phyloP scores from a whole-genome alignment of 129 eudicot genomes.

The Centaurea solstitialis region DNA sequence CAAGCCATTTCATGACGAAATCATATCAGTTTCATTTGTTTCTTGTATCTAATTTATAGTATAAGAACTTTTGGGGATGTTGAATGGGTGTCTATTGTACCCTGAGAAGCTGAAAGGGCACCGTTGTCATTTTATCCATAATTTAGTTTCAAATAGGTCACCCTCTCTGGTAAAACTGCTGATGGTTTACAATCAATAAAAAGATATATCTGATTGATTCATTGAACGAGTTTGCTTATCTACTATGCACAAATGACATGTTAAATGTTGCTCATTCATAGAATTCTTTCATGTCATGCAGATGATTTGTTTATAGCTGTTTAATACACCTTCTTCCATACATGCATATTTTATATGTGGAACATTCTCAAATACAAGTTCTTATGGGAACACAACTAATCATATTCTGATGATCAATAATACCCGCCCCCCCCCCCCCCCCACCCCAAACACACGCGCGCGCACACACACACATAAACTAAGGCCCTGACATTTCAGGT shows the following conservation, averaged over 20 bases:
- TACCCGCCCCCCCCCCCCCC: too few species aligned
- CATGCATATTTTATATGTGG: background rate
- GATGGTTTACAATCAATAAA: background rate
- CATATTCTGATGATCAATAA: too few species aligned
- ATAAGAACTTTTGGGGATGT: constrained; percentile 19
- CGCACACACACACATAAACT: too few species aligned
- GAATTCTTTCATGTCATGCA: background rate
- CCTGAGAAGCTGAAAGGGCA: constrained; percentile 16
- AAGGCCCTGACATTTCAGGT: too few species aligned
- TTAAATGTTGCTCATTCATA: background rate
- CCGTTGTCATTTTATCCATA: background rate
- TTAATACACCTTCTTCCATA: background rate
- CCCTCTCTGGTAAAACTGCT: background rate
- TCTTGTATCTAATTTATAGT: background rate
- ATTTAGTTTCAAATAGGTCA: background rate
- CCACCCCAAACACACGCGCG: background rate
- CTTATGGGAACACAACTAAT: background rate
- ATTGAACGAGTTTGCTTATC: background rate
- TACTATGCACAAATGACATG: constrained; percentile 1
- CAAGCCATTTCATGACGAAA: constrained; percentile 3
- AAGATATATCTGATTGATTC: background rate
- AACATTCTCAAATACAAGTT: background rate
- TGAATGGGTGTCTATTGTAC: constrained; percentile 4
- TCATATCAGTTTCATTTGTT: constrained; percentile 14
- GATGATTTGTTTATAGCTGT: constrained; percentile 6